Percentiles rank a stretch among this genome's conserved stretches.
These are phyloP conservation scores for Erodium moschatum DNA, from an alignment of 441 rosid species.

Conservation along the genomic window DNA sequence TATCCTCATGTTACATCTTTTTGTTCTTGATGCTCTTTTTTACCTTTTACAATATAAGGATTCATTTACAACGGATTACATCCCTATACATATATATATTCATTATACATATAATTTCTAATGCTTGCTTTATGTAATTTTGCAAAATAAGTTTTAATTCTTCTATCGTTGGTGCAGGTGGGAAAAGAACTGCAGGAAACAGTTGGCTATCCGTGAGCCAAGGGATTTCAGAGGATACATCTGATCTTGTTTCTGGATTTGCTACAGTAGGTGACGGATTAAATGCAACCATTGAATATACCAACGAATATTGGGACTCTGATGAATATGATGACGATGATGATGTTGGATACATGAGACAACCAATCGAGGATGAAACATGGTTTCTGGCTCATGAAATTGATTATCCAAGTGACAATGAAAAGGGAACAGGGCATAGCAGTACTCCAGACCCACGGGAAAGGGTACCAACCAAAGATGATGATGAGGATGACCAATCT, in stretches of 20 bases:
- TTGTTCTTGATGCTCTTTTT: too few relatives aligned
- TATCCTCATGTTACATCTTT: too few relatives aligned
- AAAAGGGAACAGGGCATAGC: constrained; percentile 66
- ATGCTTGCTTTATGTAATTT: constrained; percentile 8
- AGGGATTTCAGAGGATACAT: too few relatives aligned
- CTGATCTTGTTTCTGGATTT: too few relatives aligned
- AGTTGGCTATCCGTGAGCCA: constrained; percentile 95
- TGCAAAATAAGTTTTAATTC: constrained; percentile 4
- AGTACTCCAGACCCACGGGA: constrained; percentile 69
- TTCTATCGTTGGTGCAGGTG: constrained; percentile 35
- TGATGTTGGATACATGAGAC: constrained; percentile 92
- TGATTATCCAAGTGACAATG: constrained; percentile 97
- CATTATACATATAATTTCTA: not conserved
- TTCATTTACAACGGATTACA: too few relatives aligned
- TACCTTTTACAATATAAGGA: too few relatives aligned
- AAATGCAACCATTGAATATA: constrained; percentile 80
- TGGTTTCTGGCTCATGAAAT: constrained; percentile 97
- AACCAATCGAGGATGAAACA: constrained; percentile 87
- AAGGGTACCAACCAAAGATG: constrained; percentile 63
- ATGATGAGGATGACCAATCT: constrained; percentile 70
- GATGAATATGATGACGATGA: constrained; percentile 94
- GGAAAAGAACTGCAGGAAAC: constrained; percentile 64
- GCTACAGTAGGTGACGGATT: constrained; percentile 93
- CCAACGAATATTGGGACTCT: too few relatives aligned
- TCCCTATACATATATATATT: not conserved